These are phyloP conservation scores for Rhynchosporium agropyri DNA, from an alignment of 2,329 filamentous ascomycete species.

Conservation along the genomic window DNA sequence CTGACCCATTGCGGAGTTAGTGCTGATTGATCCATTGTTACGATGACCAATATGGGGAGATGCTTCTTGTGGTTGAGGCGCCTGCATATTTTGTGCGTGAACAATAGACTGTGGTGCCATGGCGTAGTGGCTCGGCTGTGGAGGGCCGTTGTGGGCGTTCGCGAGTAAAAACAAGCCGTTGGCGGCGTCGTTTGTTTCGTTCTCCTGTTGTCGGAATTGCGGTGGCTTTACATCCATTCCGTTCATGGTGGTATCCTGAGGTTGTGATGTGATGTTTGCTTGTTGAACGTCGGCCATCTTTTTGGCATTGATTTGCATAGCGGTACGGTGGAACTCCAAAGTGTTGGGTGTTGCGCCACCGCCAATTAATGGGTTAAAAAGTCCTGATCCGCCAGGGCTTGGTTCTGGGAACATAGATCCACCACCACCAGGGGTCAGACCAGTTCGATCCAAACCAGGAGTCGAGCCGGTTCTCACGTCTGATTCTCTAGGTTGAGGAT, in stretches of 20 bases:
- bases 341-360: conserved; percentile 87
- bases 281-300: conserved; percentile 54
- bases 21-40: conserved; percentile 49
- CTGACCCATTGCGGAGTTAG: conserved; percentile 52
- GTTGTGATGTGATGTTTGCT: conserved; percentile 52
- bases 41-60: conserved; percentile 55
- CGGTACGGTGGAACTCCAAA: conserved; percentile 92
- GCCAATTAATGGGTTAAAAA: conserved; percentile 78
- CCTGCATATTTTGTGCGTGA: conserved; percentile 35
- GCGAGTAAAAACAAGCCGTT: conserved; percentile 93
- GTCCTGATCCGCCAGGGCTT: conserved; percentile 81
- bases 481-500: conserved; percentile 96
- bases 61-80: conserved; percentile 31
- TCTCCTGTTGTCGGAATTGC: conserved; percentile 71
- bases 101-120: conserved; percentile 40
- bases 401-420: conserved; percentile 96
- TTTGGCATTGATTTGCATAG: conserved; percentile 75
- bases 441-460: conserved; percentile 77
- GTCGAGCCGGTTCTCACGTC: conserved; percentile 89
- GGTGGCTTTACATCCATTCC: conserved; percentile 47
- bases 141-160: conserved; percentile 62
- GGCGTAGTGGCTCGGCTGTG: conserved; percentile 41
- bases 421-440: conserved; percentile 89
- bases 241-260: conserved; percentile 48
- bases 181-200: conserved; percentile 85